Evolutionary conservation across 73 alveolate genomes (phyloP).

Genomic region (Paramecium tetraurelia): DNA sequence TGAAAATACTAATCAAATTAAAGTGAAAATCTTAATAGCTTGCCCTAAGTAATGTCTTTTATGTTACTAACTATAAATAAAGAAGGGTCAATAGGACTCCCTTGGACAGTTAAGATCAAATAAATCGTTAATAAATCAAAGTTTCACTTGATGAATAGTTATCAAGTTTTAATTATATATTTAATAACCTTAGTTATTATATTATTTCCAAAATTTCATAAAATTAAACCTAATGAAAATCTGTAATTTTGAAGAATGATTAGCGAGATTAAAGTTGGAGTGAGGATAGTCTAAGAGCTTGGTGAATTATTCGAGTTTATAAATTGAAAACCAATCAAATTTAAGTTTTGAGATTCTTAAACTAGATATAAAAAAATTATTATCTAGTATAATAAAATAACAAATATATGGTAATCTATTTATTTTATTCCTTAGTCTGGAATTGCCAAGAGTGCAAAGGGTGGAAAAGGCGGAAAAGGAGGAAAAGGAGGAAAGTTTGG

Average conservation of each 20-base stretch:
- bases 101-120: background rate
- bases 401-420: background rate
- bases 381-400: background rate
- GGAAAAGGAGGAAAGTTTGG: constrained; percentile 91
- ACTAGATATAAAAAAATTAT: background rate
- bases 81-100: background rate
- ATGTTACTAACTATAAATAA: background rate
- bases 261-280: background rate
- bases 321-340: background rate
- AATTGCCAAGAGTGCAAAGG: constrained; percentile 59
- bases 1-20: no score
- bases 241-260: background rate
- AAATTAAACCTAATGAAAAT: background rate
- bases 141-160: background rate
- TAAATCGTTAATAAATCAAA: no score
- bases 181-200: background rate
- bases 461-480: constrained; percentile 90
- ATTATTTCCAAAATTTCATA: background rate
- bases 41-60: no score
- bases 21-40: no score
- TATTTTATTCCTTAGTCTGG: background rate
- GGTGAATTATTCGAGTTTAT: background rate
- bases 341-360: background rate
- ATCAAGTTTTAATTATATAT: background rate
- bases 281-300: background rate